Conservation (phyloP, 73 alveolate species). For the Tetrahymena malaccensis region DNA sequence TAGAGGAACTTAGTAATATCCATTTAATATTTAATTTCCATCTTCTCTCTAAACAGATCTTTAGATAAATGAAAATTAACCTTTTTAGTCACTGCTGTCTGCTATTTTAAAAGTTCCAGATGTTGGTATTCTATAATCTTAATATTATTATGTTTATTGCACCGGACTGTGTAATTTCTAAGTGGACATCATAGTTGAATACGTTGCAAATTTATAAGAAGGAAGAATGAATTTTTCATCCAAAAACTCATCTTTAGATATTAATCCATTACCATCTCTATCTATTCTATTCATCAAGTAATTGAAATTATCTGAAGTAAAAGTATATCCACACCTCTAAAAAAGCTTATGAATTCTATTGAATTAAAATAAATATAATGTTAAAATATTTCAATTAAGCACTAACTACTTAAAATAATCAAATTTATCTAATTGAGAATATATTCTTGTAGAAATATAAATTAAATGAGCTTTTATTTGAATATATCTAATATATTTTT, state of each 20-base stretch:
- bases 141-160: not conserved
- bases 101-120: not conserved
- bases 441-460: too few relatives aligned
- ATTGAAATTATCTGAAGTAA: not conserved
- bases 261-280: not conserved
- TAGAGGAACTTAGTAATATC: not conserved
- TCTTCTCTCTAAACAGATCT: not conserved
- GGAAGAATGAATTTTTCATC: not conserved
- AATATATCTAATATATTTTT: too few relatives aligned
- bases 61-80: not conserved
- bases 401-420: too few relatives aligned
- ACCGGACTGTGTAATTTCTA: not conserved
- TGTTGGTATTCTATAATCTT: not conserved
- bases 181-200: not conserved
- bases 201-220: not conserved
- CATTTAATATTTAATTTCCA: not conserved
- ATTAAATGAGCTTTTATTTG: too few relatives aligned
- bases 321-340: not conserved
- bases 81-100: not conserved
- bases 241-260: not conserved
- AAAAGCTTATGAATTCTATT: not conserved
- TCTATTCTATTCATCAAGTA: not conserved
- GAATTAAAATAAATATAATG: too few relatives aligned
- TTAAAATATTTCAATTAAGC: too few relatives aligned
- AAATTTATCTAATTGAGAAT: too few relatives aligned